phyloP scores from a whole-genome alignment of 179 eudicot genomes.

The Amaranthus tricolor region DNA sequence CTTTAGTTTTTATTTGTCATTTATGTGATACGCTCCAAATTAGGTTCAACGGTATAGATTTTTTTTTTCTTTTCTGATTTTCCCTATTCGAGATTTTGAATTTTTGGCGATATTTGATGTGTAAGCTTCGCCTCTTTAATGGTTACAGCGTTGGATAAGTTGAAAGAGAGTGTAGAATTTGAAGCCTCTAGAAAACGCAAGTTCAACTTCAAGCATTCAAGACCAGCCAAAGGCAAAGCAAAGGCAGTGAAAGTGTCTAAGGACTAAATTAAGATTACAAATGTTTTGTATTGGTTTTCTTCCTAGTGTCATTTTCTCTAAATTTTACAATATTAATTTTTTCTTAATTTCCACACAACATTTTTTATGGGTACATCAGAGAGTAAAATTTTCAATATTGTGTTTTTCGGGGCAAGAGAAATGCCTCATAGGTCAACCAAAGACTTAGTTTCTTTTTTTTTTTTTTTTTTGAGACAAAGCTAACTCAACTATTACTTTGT shows the following conservation, averaged over 20 bases:
- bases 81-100: not conserved
- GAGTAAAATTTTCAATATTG: too few species aligned
- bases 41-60: not conserved
- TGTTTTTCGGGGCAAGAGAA: too few species aligned
- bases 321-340: too few species aligned
- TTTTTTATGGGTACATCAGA: too few species aligned
- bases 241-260: conserved; percentile 20
- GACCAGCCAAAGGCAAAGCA: conserved; percentile 24
- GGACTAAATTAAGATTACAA: not conserved
- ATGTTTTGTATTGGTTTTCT: too few species aligned
- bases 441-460: too few species aligned
- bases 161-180: conserved; percentile 57
- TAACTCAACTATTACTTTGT: too few species aligned
- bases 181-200: conserved; percentile 56
- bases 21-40: not conserved
- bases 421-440: too few species aligned
- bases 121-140: not conserved
- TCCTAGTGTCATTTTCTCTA: too few species aligned
- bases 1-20: not conserved
- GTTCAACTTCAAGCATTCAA: conserved; percentile 33
- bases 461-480: too few species aligned
- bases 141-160: conserved; percentile 45
- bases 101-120: not conserved
- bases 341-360: too few species aligned
- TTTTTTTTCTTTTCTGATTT: not conserved